These are phyloP conservation scores for Blepharisma stoltei DNA, from an alignment of 73 alveolate species.

Conservation along the genomic window DNA sequence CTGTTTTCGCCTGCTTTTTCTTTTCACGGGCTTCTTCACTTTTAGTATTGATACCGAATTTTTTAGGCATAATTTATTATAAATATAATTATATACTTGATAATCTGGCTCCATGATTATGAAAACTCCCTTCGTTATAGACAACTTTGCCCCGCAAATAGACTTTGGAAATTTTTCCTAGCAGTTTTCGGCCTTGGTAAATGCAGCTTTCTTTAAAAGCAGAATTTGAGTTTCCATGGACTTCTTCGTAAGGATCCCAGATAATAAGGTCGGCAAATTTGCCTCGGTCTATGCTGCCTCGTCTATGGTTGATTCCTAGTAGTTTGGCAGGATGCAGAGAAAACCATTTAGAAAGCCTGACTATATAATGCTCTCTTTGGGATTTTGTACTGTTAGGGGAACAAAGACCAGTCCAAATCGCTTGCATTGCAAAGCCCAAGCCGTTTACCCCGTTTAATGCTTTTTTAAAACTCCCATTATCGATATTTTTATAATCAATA, in stretches of 20 bases:
- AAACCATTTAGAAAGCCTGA: slow-evolving; percentile 17
- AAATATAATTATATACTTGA: too few species aligned
- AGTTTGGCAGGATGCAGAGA: slow-evolving; percentile 7
- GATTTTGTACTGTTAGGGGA: not conserved
- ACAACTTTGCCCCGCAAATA: not conserved
- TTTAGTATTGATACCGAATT: slow-evolving; percentile 23
- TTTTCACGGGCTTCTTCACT: slow-evolving; percentile 16
- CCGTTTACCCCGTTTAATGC: not conserved
- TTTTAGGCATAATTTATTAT: slow-evolving; percentile 9
- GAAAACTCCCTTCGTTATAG: too few species aligned
- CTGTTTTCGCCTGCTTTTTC: not conserved
- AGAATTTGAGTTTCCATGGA: not conserved
- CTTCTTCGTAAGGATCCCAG: slow-evolving; percentile 13
- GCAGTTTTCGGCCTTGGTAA: not conserved
- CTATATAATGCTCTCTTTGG: slow-evolving; percentile 17
- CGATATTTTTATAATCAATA: not conserved
- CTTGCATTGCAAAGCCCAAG: not conserved
- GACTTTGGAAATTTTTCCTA: slow-evolving; percentile 19
- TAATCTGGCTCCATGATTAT: too few species aligned
- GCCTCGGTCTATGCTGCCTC: not conserved
- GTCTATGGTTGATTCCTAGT: not conserved
- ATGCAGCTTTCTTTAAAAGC: not conserved
- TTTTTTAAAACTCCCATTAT: slow-evolving; percentile 28
- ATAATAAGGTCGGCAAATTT: slow-evolving; percentile 8
- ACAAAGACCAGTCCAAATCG: not conserved